Base-by-base conservation (phyloP, 805 yeast genomes). In the Jamesozyma hellenica region DNA sequence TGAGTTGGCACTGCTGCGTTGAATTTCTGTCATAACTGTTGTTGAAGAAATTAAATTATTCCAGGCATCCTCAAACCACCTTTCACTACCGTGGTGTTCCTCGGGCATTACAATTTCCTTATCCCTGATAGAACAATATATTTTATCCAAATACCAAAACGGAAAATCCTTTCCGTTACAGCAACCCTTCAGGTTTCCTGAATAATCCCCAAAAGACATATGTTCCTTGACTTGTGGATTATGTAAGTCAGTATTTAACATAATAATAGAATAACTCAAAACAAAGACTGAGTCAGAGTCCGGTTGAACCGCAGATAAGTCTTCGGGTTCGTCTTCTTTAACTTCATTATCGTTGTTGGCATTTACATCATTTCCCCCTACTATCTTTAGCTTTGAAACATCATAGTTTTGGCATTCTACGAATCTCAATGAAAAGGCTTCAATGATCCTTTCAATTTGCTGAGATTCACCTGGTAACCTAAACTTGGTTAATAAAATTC, bases 391-490 rank as follows among this genome's bases (percentile, higher is more conserved):
- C 8, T 34, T 35, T 25, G 37, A 15, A 8, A 21, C 25, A 15
- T 38, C 42, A 35, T 65, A 64, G 6, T 63, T 63, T 52, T 80
- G 85, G 42, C 82, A 77, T 15, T 66, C 67, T 12, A 84, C 82
- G 61, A 85, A 92, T 42, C 83, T 75, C 32, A 77, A 79, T 3
- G 94, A 87, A 61, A 92, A 92, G 5, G 76, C 68, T 52, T 90
- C 96, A 23, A 92, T 81, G 13, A 90, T 75, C 52, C 96, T 72
- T 59, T 92, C 98, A 56, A 92, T 92, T 59, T 86, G 96, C 55
- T 87, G 97, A 0, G 96, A 82, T 63, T 92, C 99, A 43, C 99
- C 99, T 1, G 97, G 97, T 36, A 92, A 69, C 58, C 98, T 74
- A 56, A 92, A 90, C 16, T 82, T 74, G 41, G 83, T 82, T 48